Base-by-base conservation (phyloP, 2,329 filamentous ascomycete species). In the Zopfia rhizophila region DNA sequence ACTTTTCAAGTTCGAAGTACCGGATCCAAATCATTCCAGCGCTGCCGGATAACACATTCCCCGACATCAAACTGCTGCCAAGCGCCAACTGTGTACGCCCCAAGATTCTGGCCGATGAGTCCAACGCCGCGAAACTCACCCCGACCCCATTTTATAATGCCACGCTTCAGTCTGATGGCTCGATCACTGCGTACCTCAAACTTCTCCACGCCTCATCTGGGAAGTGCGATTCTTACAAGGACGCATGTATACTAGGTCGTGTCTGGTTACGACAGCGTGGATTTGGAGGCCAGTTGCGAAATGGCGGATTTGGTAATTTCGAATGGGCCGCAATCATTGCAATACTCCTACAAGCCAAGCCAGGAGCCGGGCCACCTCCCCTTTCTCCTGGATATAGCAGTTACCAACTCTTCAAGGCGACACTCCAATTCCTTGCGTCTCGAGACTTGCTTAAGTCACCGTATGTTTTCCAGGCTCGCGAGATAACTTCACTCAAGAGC, bases 331-430 rank as follows among this genome's bases (percentile, higher is more conserved):
- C 84, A n/a, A 75, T 94, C 36, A 82, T 92, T 66, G 90, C 92
- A 22, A 77, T 96, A 11, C 76, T 97, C 2, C 78, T 97, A 29
- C 86, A 91, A 68, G 84, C 83, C n/a, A 90, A 90, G 18, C 88
- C 86, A 5, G 82, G 84, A 5, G 87, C 86, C 48, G 88, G 89
- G 2, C 82, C 85, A 53, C 81, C 88, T 2, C 75, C 90, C 5
- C 79, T 97, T 12, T 91, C 91, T 5, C 79, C 84, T 4, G 90
- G 90, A 6, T 88, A 96, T 61, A 96, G 89, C 75, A 89, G 88
- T 71, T 94, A 93, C 17, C 93, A 97, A 71, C 80, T 97, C 31
- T 97, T 99, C 81, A 97, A 97, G 72, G 92, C 91, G 3, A 86
- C 87, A 1, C 76, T 99, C n/a, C 93, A 97, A 66, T 94, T 93